phyloP scores from a whole-genome alignment of 345 rosid species.

The Alliaria petiolata region DNA sequence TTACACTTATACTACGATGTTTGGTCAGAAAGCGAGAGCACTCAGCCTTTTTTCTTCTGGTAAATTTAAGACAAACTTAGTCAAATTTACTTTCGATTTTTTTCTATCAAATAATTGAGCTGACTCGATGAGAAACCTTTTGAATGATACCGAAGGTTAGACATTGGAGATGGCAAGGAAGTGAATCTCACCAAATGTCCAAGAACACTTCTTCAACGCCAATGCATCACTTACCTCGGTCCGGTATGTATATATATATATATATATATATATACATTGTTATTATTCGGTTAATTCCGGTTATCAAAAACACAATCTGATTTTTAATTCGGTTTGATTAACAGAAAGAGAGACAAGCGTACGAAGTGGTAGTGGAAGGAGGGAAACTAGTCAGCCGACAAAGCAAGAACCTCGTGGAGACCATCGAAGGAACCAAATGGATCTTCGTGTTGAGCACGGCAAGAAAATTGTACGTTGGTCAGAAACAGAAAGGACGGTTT shows the following conservation, averaged over 20 bases:
- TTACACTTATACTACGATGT: slow-evolving; percentile 60
- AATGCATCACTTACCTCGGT: slow-evolving; percentile 81
- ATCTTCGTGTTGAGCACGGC: slow-evolving; percentile 71
- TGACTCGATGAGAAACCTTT: not conserved
- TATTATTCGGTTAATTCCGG: not conserved
- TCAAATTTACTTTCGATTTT: not conserved
- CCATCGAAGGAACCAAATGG: slow-evolving; percentile 56
- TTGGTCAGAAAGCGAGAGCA: slow-evolving; percentile 56
- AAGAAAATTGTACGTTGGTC: slow-evolving; percentile 47
- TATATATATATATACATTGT: too few relatives aligned
- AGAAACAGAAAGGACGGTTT: slow-evolving; percentile 61
- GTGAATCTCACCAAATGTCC: slow-evolving; percentile 50
- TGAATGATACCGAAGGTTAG: slow-evolving; percentile 50
- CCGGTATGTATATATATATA: slow-evolving; percentile 52
- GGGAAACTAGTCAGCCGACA: slow-evolving; percentile 54
- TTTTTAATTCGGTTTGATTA: not conserved
- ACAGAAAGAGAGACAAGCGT: slow-evolving; percentile 67
- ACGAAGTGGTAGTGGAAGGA: slow-evolving; percentile 47
- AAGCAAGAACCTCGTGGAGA: slow-evolving; percentile 37
- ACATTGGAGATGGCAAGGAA: slow-evolving; percentile 78
- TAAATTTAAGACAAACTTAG: slow-evolving; percentile 19
- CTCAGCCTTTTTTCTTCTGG: slow-evolving; percentile 80
- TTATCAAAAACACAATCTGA: not conserved
- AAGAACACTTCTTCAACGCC: slow-evolving; percentile 45
- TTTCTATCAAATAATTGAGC: not conserved